A percentile compares a stretch with the other conserved stretches of the same genome.
These are phyloP conservation scores for Magnolia kwangsiensis DNA, from an alignment of 164 flowering plant species.

Conservation along the genomic window DNA sequence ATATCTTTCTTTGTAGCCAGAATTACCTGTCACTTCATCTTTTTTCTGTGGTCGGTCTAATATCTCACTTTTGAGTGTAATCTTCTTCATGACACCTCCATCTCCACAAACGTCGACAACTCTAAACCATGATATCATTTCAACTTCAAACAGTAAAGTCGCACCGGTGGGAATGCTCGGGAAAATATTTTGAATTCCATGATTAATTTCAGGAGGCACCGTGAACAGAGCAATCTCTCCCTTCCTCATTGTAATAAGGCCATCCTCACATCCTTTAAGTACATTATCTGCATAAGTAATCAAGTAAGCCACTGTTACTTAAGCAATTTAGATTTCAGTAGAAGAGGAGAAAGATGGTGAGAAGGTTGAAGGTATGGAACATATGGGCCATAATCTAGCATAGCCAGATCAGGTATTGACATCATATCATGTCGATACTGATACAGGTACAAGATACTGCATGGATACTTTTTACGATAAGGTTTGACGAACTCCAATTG, in stretches of 20 bases:
- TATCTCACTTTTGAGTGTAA: constrained; percentile 19
- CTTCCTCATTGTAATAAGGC: constrained; percentile 30
- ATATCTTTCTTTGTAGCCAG: not conserved
- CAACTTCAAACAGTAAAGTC: constrained; percentile 24
- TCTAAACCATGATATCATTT: constrained; percentile 26
- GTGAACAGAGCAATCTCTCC: constrained; percentile 30
- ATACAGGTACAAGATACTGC: no score
- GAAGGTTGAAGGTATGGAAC: not conserved
- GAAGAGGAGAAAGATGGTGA: not conserved
- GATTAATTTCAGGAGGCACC: constrained; percentile 21
- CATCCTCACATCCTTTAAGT: constrained; percentile 27
- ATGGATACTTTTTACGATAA: no score
- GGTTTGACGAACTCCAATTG: no score
- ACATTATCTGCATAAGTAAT: constrained; percentile 12
- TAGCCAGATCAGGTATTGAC: no score
- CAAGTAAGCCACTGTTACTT: not conserved
- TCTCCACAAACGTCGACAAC: constrained; percentile 28
- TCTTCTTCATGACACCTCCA: constrained; percentile 29
- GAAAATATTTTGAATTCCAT: constrained; percentile 12
- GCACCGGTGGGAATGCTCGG: constrained; percentile 18
- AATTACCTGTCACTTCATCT: constrained; percentile 31
- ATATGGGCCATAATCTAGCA: not conserved
- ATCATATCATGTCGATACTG: no score
- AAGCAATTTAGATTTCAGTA: not conserved
- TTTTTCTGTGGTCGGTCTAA: constrained; percentile 26